phyloP scores from a whole-genome alignment of 208 protist species.

The Angomonas ambiguus region DNA sequence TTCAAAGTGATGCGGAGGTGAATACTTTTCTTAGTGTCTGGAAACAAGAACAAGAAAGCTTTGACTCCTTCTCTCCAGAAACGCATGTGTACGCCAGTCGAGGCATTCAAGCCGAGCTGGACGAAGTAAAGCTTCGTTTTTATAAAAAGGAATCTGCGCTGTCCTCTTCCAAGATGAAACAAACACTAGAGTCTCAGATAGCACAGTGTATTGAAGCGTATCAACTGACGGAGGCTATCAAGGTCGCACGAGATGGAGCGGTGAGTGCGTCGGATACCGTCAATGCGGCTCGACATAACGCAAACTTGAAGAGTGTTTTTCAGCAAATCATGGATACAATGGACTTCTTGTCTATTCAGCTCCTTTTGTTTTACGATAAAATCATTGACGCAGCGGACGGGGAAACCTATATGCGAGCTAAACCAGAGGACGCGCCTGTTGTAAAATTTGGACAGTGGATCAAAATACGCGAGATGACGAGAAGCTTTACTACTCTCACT shows the following conservation, averaged over 20 bases:
- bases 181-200: conserved; percentile 54
- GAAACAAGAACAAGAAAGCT: conserved; percentile 44
- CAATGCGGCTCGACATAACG: conserved; percentile 12
- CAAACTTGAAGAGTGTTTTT: conserved; percentile 51
- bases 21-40: conserved; percentile 87
- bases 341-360: conserved; percentile 70
- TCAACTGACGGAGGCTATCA: conserved; percentile 64
- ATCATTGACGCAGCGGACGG: conserved; percentile 70
- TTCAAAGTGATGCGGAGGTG: conserved; percentile 78
- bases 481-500: conserved; percentile 71
- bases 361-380: conserved; percentile 78
- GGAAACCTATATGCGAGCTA: conserved; percentile 62
- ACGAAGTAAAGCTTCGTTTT: conserved; percentile 23
- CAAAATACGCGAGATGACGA: conserved; percentile 82
- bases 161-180: conserved; percentile 29
- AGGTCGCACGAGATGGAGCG: conserved; percentile 40
- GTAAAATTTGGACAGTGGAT: conserved; percentile 90
- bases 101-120: neutral
- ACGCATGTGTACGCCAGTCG: conserved; percentile 31
- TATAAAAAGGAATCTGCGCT: conserved; percentile 59
- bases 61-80: conserved; percentile 17
- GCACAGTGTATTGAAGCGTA: conserved; percentile 64
- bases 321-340: conserved; percentile 57
- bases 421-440: conserved; percentile 44
- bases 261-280: neutral